Percentiles rank a stretch among this genome's conserved stretches.
phyloP scores from a whole-genome alignment of 148 eudicot genomes.

The Diospyros lotus region DNA sequence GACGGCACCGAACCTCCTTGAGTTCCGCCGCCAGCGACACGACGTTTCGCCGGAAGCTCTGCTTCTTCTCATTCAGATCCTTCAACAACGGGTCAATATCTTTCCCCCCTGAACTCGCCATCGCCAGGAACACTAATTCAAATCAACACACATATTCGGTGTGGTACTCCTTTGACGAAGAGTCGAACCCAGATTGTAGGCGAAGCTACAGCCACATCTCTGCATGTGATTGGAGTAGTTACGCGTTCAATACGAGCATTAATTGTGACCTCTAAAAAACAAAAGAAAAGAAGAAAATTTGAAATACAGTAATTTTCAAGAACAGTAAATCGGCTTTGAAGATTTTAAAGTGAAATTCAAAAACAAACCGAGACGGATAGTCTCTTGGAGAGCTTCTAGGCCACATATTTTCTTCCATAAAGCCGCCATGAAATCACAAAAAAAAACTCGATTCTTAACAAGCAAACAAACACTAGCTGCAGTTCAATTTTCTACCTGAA shows the following conservation, averaged over 20 bases:
- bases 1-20: conserved; percentile 72
- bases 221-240: conserved; percentile 18
- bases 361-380: not conserved
- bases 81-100: conserved; percentile 76
- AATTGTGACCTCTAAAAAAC: not conserved
- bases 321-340: too few relatives aligned
- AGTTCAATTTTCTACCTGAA: not conserved
- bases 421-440: not conserved
- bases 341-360: too few relatives aligned
- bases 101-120: conserved; percentile 22
- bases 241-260: conserved; percentile 10
- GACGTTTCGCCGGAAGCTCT: conserved; percentile 66
- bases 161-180: not conserved
- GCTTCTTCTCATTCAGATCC: conserved; percentile 84
- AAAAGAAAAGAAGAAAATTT: not conserved
- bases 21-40: conserved; percentile 88
- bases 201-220: conserved; percentile 2
- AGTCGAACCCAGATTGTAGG: not conserved
- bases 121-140: not conserved
- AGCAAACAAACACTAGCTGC: not conserved
- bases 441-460: not conserved
- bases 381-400: not conserved
- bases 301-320: not conserved
- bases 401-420: not conserved
- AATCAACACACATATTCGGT: not conserved